Evolutionary conservation across 257 asterid species (phyloP), one percentile per base, ranked within the genome.

Genomic region (Catharanthus roseus): DNA sequence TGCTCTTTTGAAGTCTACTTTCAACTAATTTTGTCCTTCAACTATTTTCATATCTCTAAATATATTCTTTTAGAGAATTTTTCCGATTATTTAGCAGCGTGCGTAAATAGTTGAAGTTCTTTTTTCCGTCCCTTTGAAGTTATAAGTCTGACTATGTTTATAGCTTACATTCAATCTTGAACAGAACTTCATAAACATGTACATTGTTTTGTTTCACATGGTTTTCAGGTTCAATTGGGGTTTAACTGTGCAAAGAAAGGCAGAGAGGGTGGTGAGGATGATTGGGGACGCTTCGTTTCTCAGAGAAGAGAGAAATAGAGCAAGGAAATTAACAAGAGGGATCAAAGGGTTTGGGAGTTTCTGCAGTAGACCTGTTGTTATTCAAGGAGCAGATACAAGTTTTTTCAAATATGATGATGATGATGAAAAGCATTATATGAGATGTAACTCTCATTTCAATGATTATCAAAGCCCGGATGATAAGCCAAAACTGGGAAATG

Each of bases 261-360:
- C 89, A 1, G 90, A 83, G 42, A 85, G 86, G 73, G 76, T 86
- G 47, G 13, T 72, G 24, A 72, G 68, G 72, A 89, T 92, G 67
- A 75, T 89, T 5, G 82, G 84, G 72, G 89, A 92, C 63, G 65
- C 66, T 54, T 51, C 85, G 29, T 80, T 84, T 77, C 86, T 88
- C 29, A 84, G 83, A 77, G 96, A 89, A 42, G 96, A 89, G 79
- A 86, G 97, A 70, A 81, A 74, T 19, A 84, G 82, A 75, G 86
- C 86, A 7, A 81, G 93, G 74, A 86, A 85, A 81, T 75, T 89
- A 57, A 81, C 85, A 15, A 68, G 84, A 41, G 97, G 90, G 56
- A 89, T 89, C 79, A 85, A 87, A 80, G 97, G 97, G 6, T 86
- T 85, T 34, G 96, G 95, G 67, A 91, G 97, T 67, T 85, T 87